phyloP scores from a whole-genome alignment of 139 green algal genomes.

The Chlorella sp. region DNA sequence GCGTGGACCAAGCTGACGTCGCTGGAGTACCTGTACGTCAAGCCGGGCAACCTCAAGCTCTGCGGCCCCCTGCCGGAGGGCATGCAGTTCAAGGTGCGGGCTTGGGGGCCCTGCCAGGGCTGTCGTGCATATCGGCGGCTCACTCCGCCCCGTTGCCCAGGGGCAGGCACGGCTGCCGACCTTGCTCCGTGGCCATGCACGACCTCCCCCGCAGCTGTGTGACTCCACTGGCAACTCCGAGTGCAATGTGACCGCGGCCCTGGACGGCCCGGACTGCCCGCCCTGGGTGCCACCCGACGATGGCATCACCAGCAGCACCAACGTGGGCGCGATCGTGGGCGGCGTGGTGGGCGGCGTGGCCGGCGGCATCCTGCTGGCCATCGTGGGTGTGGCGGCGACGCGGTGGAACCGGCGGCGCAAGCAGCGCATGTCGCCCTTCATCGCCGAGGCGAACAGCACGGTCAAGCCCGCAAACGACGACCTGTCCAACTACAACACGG shows the following conservation, averaged over 20 bases:
- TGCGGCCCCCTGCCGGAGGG: slow-evolving; percentile 5
- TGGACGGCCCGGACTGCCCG: slow-evolving; percentile 20
- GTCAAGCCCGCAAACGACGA: background rate
- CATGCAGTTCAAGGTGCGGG: background rate
- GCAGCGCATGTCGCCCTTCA: slow-evolving; percentile 30
- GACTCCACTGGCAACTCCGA: slow-evolving; percentile 1
- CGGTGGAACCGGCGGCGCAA: slow-evolving; percentile 3
- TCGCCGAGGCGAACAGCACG: background rate
- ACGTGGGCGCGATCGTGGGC: slow-evolving; percentile 6
- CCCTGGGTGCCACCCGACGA: background rate
- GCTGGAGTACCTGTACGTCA: slow-evolving; percentile 18
- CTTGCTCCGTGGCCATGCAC: background rate
- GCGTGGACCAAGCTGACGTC: background rate
- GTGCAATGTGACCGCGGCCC: background rate
- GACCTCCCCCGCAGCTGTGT: background rate
- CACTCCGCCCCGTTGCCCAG: no score
- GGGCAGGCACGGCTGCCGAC: no score
- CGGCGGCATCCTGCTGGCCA: background rate
- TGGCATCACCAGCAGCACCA: background rate
- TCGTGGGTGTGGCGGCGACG: background rate
- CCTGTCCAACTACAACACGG: slow-evolving; percentile 1
- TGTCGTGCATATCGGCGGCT: background rate
- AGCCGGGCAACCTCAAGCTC: slow-evolving; percentile 28
- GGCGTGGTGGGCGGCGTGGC: slow-evolving; percentile 23
- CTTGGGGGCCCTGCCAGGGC: background rate